These are phyloP conservation scores for Raphanus raphanistrum DNA, from an alignment of 345 rosid species.

Conservation along the genomic window DNA sequence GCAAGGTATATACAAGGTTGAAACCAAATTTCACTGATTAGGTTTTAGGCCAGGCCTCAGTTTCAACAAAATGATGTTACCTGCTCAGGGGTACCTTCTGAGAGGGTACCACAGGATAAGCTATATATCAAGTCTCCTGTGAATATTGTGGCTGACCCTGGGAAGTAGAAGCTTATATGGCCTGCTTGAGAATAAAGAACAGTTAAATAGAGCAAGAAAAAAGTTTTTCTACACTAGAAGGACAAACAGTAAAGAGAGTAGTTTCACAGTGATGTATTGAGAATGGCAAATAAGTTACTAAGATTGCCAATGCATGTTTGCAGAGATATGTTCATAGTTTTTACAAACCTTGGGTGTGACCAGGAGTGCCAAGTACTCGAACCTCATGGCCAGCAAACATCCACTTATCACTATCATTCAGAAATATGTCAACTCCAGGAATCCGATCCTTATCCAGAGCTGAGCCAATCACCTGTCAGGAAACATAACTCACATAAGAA, in stretches of 20 bases:
- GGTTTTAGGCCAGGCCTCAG: neutral
- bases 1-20: neutral
- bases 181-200: constrained; percentile 51
- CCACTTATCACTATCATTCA: constrained; percentile 92
- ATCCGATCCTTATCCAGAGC: constrained; percentile 68
- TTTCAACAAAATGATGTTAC: constrained; percentile 37
- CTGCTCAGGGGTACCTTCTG: constrained; percentile 92
- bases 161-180: constrained; percentile 94
- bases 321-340: neutral
- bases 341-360: constrained; percentile 83
- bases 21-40: neutral
- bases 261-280: neutral
- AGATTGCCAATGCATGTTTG: neutral
- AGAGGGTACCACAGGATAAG: constrained; percentile 94
- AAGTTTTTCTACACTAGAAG: neutral
- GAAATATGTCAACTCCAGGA: constrained; percentile 87
- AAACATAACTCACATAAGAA: constrained; percentile 29
- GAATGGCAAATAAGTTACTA: constrained; percentile 7
- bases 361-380: constrained; percentile 85
- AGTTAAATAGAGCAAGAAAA: constrained; percentile 1
- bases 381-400: constrained; percentile 99
- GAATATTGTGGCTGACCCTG: constrained; percentile 80
- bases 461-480: constrained; percentile 86
- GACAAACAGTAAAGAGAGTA: neutral
- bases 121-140: constrained; percentile 93